phyloP scores from a whole-genome alignment of 2,329 filamentous ascomycete genomes.

The Cladobotryum mycophilum region DNA sequence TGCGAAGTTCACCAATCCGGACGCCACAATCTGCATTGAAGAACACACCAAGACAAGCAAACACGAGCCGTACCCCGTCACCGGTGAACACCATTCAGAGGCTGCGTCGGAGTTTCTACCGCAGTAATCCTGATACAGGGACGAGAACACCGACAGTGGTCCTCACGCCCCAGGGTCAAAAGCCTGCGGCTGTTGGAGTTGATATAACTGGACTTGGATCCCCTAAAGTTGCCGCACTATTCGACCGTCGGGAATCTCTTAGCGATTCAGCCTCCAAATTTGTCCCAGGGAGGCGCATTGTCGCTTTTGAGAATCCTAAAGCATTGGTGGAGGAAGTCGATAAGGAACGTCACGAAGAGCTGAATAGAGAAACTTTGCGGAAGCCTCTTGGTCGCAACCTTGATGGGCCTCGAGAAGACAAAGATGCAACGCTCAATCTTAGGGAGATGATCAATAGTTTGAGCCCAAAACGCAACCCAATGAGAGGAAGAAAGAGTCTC shows the following conservation, averaged over 20 bases:
- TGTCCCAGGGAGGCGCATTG: slow-evolving; percentile 44
- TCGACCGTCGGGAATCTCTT: slow-evolving; percentile 66
- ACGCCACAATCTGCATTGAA: slow-evolving; percentile 3
- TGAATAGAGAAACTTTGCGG: slow-evolving; percentile 54
- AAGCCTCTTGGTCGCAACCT: slow-evolving; percentile 49
- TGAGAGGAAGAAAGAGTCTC: slow-evolving; percentile 68
- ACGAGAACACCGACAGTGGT: slow-evolving; percentile 56
- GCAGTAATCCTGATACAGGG: slow-evolving; percentile 47
- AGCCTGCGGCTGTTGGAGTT: slow-evolving; percentile 61
- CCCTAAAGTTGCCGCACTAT: slow-evolving; percentile 62
- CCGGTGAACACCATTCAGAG: slow-evolving; percentile 17
- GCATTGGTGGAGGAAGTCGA: slow-evolving; percentile 58
- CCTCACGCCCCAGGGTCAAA: slow-evolving; percentile 44
- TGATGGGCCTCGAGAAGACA: slow-evolving; percentile 40
- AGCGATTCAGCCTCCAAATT: slow-evolving; percentile 61
- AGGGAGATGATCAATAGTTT: slow-evolving; percentile 73
- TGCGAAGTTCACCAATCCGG: slow-evolving; percentile 2
- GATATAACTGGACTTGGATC: slow-evolving; percentile 69
- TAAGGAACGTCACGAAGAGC: slow-evolving; percentile 51
- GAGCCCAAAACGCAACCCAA: slow-evolving; percentile 64
- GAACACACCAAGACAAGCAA: neutral
- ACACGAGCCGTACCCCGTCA: slow-evolving; percentile 17
- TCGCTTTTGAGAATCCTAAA: slow-evolving; percentile 61
- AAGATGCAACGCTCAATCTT: slow-evolving; percentile 59
- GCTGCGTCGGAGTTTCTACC: slow-evolving; percentile 39